Conservation (phyloP, 495 filamentous ascomycete genomes). For the Polyplosphaeria fusca region DNA sequence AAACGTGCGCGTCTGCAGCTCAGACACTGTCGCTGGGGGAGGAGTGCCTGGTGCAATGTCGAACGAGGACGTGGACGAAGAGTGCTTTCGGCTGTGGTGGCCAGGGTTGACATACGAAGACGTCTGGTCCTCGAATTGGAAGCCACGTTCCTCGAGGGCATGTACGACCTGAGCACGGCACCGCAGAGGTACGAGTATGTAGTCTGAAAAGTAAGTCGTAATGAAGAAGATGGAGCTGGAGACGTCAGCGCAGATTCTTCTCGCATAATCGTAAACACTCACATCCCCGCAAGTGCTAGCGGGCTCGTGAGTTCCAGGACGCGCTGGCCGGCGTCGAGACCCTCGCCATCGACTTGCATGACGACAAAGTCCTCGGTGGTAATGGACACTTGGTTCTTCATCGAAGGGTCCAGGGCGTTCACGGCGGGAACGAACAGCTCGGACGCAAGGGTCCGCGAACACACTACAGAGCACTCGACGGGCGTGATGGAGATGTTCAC, state of each 20-base stretch:
- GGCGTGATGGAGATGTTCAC: slow-evolving; percentile 91
- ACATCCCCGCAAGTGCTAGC: slow-evolving; percentile 87
- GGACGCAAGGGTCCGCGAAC: slow-evolving; percentile 66
- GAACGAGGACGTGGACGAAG: slow-evolving; percentile 48
- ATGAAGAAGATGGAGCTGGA: slow-evolving; percentile 90
- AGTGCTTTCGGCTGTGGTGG: slow-evolving; percentile 50
- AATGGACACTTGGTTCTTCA: slow-evolving; percentile 59
- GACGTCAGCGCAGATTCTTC: background rate
- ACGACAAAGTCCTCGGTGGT: slow-evolving; percentile 81
- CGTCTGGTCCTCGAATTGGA: slow-evolving; percentile 73
- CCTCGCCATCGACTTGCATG: slow-evolving; percentile 81
- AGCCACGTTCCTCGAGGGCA: slow-evolving; percentile 74
- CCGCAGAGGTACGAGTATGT: slow-evolving; percentile 82
- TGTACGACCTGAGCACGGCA: slow-evolving; percentile 68
- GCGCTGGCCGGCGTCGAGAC: slow-evolving; percentile 87
- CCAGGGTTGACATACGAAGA: slow-evolving; percentile 63
- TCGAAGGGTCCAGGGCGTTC: slow-evolving; percentile 46
- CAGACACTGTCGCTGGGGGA: slow-evolving; percentile 69
- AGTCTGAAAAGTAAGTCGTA: slow-evolving; percentile 96
- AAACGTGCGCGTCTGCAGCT: slow-evolving; percentile 82
- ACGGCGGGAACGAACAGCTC: slow-evolving; percentile 68
- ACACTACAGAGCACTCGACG: slow-evolving; percentile 89
- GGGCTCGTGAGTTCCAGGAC: slow-evolving; percentile 91
- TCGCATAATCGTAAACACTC: slow-evolving; percentile 37
- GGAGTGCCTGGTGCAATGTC: slow-evolving; percentile 63